A percentile compares a stretch with the other conserved stretches of the same genome.
These are phyloP conservation scores for Fagopyrum homotropicum DNA, from an alignment of 148 eudicot species.

Conservation along the genomic window DNA sequence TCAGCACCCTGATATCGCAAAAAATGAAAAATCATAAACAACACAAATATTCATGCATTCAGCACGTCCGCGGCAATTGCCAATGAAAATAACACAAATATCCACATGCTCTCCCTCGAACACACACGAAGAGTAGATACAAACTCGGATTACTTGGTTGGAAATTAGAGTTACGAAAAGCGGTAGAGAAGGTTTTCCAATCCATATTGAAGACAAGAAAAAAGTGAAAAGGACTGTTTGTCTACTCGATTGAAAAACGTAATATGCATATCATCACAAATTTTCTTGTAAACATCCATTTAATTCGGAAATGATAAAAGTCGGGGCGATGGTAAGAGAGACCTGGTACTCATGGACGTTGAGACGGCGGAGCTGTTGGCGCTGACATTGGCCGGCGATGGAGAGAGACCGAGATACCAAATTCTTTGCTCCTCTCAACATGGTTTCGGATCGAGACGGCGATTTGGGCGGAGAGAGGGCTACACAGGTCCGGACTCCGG, in stretches of 20 bases:
- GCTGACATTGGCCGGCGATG: slow-evolving; percentile 87
- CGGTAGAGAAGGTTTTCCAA: too few relatives aligned
- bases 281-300: not conserved
- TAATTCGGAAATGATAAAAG: not conserved
- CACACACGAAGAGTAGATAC: not conserved
- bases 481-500: too few relatives aligned
- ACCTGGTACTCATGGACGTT: slow-evolving; percentile 98
- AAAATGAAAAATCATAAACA: not conserved
- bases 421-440: slow-evolving; percentile 62
- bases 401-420: slow-evolving; percentile 37
- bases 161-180: not conserved
- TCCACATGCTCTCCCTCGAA: not conserved
- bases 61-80: too few relatives aligned
- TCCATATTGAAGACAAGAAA: too few relatives aligned
- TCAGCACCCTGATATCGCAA: slow-evolving; percentile 71
- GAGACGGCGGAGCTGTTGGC: slow-evolving; percentile 95
- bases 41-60: not conserved
- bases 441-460: slow-evolving; percentile 34
- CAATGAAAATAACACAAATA: too few relatives aligned
- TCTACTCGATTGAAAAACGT: too few relatives aligned
- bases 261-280: too few relatives aligned
- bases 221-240: too few relatives aligned
- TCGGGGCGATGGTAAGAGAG: not conserved
- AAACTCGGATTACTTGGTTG: not conserved
- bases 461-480: slow-evolving; percentile 10